Evolutionary conservation across 805 yeast genomes (phyloP).

Genomic region (Candida tallmaniae): DNA sequence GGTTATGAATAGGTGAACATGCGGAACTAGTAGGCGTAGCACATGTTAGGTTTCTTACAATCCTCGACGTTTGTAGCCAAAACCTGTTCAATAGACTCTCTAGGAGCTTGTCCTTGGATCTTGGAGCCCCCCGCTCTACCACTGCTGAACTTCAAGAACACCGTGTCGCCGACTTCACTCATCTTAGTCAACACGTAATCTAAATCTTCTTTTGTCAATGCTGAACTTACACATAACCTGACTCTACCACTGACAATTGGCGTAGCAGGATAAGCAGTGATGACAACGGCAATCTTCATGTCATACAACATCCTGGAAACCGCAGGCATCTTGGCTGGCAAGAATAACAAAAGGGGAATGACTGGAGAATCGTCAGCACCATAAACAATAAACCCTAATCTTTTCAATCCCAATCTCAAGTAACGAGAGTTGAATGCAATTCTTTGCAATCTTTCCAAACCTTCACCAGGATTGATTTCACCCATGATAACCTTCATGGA

Average conservation of each 20-base stretch:
- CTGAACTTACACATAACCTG: slow-evolving; percentile 87
- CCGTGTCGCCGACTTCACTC: slow-evolving; percentile 72
- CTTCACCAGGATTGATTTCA: slow-evolving; percentile 86
- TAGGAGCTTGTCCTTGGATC: slow-evolving; percentile 51
- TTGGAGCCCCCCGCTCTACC: slow-evolving; percentile 72
- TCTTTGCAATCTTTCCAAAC: slow-evolving; percentile 83
- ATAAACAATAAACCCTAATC: slow-evolving; percentile 88
- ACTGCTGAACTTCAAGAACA: slow-evolving; percentile 71
- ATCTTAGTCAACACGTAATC: slow-evolving; percentile 71
- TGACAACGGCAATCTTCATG: slow-evolving; percentile 85
- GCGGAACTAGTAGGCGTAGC: slow-evolving; percentile 4
- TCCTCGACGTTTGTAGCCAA: slow-evolving; percentile 69
- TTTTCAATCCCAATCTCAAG: slow-evolving; percentile 82
- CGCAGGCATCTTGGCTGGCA: slow-evolving; percentile 94
- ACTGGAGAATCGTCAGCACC: slow-evolving; percentile 98
- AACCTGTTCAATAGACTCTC: slow-evolving; percentile 78
- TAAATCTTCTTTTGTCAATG: slow-evolving; percentile 90
- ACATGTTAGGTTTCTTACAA: slow-evolving; percentile 32
- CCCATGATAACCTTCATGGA: slow-evolving; percentile 79
- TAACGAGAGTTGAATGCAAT: slow-evolving; percentile 95
- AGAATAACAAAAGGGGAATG: slow-evolving; percentile 78
- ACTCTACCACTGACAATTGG: slow-evolving; percentile 87
- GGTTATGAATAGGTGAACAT: no score
- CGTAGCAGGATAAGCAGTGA: slow-evolving; percentile 98
- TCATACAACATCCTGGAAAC: slow-evolving; percentile 77